phyloP scores from a whole-genome alignment of 768 basidiomycete genomes.

The Chalciporus piperatus region DNA sequence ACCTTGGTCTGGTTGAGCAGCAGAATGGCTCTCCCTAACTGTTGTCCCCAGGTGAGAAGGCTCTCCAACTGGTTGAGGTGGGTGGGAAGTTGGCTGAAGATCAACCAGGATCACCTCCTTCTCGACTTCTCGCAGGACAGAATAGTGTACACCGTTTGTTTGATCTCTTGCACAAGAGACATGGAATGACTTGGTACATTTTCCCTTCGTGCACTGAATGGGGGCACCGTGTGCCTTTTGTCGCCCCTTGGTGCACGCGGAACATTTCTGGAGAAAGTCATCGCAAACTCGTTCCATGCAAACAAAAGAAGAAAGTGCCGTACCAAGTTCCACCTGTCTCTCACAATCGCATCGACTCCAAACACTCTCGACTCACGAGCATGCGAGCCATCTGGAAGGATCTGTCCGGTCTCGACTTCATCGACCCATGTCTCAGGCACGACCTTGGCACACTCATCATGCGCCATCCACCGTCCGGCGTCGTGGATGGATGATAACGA shows the following conservation, averaged over 20 bases:
- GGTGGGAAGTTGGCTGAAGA: slow-evolving; percentile 17
- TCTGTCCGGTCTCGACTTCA: slow-evolving; percentile 44
- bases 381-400: slow-evolving; percentile 30
- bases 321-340: slow-evolving; percentile 91
- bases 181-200: slow-evolving; percentile 92
- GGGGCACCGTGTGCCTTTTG: slow-evolving; percentile 73
- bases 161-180: slow-evolving; percentile 78
- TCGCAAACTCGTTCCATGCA: not conserved
- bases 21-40: not conserved
- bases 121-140: slow-evolving; percentile 65
- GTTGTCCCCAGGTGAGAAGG: not conserved
- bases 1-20: slow-evolving; percentile 1
- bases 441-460: slow-evolving; percentile 74
- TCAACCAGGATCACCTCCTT: slow-evolving; percentile 76
- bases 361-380: slow-evolving; percentile 58
- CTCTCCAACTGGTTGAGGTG: slow-evolving; percentile 1
- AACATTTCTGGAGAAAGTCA: slow-evolving; percentile 72
- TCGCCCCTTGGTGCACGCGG: slow-evolving; percentile 69
- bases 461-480: slow-evolving; percentile 63
- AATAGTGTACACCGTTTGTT: slow-evolving; percentile 54
- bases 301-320: slow-evolving; percentile 25
- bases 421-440: slow-evolving; percentile 95
- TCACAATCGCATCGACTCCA: slow-evolving; percentile 86
- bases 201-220: slow-evolving; percentile 92
- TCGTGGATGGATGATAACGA: slow-evolving; percentile 21